Conservation (phyloP, 169 alveolate species). For the Cryptosporidium sp. region DNA sequence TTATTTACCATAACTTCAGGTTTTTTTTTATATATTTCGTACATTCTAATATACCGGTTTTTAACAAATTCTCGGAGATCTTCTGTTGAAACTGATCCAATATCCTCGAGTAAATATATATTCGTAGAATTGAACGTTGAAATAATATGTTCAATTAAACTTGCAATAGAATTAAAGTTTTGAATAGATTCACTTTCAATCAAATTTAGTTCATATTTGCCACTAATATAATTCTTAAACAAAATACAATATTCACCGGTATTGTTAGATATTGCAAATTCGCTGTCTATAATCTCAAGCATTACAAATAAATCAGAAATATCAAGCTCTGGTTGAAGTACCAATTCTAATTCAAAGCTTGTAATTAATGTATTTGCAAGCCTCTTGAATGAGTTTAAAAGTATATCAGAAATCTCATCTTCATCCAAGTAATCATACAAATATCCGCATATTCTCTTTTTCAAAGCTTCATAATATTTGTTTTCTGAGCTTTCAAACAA, state of each 20-base stretch:
- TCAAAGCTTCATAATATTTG: neutral
- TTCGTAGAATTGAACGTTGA: constrained; percentile 1
- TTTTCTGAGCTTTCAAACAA: neutral
- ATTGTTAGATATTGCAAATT: constrained; percentile 6
- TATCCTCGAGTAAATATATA: neutral
- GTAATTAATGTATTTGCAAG: neutral
- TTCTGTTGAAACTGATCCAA: neutral
- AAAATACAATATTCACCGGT: constrained; percentile 8
- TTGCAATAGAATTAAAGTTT: neutral
- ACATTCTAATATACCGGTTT: neutral
- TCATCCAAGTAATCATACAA: neutral
- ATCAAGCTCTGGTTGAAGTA: neutral
- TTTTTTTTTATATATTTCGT: constrained; percentile 10
- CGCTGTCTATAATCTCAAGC: constrained; percentile 45
- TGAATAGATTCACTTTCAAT: neutral
- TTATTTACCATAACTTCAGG: constrained; percentile 26
- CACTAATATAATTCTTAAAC: constrained; percentile 10
- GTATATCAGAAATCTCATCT: neutral
- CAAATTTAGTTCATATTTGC: neutral
- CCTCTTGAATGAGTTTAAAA: constrained; percentile 14
- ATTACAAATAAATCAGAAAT: constrained; percentile 40
- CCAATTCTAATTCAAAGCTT: neutral
- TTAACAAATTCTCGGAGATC: neutral
- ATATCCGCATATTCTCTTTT: neutral
- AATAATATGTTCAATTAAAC: neutral